Evolutionary conservation across 352 stramenopile genomes (phyloP).

Genomic region (Pythium dissotocum): DNA sequence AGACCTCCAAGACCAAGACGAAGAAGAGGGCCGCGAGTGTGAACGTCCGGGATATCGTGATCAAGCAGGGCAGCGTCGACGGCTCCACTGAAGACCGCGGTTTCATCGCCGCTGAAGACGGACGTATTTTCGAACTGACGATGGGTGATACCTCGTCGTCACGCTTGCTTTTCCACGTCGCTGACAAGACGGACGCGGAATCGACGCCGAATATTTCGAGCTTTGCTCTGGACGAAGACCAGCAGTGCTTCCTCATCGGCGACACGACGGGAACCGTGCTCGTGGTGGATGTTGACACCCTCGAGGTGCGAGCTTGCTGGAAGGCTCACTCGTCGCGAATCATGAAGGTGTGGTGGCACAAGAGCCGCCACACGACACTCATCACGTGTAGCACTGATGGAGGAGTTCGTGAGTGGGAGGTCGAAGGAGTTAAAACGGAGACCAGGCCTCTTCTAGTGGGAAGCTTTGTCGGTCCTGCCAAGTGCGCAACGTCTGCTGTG

Average conservation of each 20-base stretch:
- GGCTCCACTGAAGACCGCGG: constrained; percentile 20
- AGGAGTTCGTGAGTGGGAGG: constrained; percentile 60
- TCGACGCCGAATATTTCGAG: constrained; percentile 26
- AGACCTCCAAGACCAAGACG: constrained; percentile 4
- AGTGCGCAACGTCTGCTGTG: constrained; percentile 53
- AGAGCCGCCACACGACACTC: constrained; percentile 35
- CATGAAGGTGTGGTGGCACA: constrained; percentile 76
- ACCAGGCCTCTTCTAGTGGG: constrained; percentile 35
- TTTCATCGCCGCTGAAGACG: constrained; percentile 69
- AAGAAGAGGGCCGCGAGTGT: constrained; percentile 29
- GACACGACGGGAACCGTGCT: constrained; percentile 49
- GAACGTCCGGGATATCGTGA: constrained; percentile 28
- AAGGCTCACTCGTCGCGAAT: constrained; percentile 54
- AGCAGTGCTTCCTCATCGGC: constrained; percentile 55
- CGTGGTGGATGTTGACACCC: constrained; percentile 46
- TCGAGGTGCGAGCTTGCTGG: constrained; percentile 40
- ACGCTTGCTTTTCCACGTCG: constrained; percentile 10
- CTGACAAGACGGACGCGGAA: constrained; percentile 12
- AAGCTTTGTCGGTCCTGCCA: constrained; percentile 58
- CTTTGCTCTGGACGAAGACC: constrained; percentile 30
- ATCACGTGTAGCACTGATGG: constrained; percentile 66
- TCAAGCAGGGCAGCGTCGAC: constrained; percentile 4
- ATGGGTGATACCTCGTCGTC: constrained; percentile 17
- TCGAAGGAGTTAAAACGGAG: neutral
- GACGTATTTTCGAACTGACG: constrained; percentile 51